Conservation (phyloP, 495 filamentous ascomycete genomes). For the Mycothermus thermophilus region DNA sequence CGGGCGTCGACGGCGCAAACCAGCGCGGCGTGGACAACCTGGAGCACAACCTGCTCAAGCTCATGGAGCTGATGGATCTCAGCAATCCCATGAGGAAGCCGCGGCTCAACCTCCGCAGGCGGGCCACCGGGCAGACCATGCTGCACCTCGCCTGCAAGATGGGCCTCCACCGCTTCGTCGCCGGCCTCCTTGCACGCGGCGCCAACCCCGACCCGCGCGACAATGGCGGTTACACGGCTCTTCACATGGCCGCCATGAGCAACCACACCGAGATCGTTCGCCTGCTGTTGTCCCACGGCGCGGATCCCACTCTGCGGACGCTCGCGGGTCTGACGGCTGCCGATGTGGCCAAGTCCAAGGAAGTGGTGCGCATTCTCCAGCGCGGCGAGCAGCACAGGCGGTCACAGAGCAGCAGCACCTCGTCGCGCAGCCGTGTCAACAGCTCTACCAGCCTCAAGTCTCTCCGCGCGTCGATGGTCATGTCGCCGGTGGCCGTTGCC, state of each 20-base stretch:
- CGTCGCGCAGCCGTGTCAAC: constrained; percentile 43
- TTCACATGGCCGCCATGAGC: constrained; percentile 73
- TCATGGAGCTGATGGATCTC: constrained; percentile 65
- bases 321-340: constrained; percentile 56
- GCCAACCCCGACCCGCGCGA: constrained; percentile 63
- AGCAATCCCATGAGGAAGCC: constrained; percentile 56
- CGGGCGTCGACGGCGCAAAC: constrained; percentile 3
- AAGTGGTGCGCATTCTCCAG: constrained; percentile 39
- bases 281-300: constrained; percentile 57
- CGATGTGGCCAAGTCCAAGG: constrained; percentile 54
- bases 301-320: constrained; percentile 56
- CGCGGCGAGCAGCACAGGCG: constrained; percentile 45
- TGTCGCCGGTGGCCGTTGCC: constrained; percentile 20
- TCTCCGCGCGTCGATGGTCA: constrained; percentile 25
- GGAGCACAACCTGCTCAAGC: constrained; percentile 58
- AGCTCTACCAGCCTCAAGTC: constrained; percentile 54
- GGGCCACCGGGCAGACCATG: constrained; percentile 60
- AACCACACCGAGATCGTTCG: constrained; percentile 62
- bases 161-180: constrained; percentile 62
- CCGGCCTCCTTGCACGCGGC: constrained; percentile 68
- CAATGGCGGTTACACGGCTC: constrained; percentile 66
- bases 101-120: constrained; percentile 45
- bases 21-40: constrained; percentile 18
- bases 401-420: constrained; percentile 32
- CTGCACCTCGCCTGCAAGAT: constrained; percentile 68